Evolutionary conservation across 306 rosid species (phyloP).

Genomic region (Cucumis sativus): Cucumber_9930_V3 NC_026658.2:3017001-3017500

Average conservation of each 20-base stretch:
- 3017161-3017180: background rate
- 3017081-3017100: background rate
- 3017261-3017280: no score
- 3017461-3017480: no score
- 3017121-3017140: conserved; percentile 11
- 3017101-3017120: conserved; percentile 1
- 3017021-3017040: background rate
- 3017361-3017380: no score
- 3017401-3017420: no score
- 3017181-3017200: background rate
- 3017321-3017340: no score
- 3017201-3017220: background rate
- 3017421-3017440: no score
- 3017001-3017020: background rate
- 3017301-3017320: no score
- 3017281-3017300: no score
- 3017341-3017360: no score
- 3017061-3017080: conserved; percentile 2
- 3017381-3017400: no score
- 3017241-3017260: background rate
- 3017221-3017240: background rate
- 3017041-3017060: background rate
- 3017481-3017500: no score
- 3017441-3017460: no score
- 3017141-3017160: background rate